Conservation (phyloP, 345 rosid species). For the Eucalyptus caleyi region DNA sequence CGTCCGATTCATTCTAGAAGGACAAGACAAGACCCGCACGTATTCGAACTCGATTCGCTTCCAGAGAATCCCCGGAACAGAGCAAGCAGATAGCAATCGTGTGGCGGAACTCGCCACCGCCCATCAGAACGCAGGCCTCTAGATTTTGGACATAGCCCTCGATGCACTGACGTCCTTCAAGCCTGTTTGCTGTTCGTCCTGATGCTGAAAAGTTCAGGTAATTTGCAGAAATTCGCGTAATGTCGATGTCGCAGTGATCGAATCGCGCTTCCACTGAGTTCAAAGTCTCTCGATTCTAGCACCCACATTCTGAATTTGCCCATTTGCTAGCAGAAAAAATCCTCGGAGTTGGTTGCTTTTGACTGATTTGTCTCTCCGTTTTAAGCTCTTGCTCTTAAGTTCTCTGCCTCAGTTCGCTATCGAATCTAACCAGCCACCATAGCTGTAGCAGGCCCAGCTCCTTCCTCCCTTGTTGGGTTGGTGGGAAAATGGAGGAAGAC, state of each 20-base stretch:
- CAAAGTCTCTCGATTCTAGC: background rate
- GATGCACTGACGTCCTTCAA: background rate
- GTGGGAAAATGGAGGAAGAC: background rate
- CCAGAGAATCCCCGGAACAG: background rate
- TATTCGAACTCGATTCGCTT: background rate
- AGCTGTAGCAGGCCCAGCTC: background rate
- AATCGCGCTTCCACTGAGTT: background rate
- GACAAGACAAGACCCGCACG: background rate
- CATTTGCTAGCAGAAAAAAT: background rate
- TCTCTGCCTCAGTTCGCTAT: background rate
- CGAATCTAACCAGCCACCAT: background rate
- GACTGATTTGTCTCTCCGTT: background rate
- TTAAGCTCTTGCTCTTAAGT: background rate
- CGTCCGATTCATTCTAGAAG: background rate
- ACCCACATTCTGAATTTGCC: background rate
- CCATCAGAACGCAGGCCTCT: background rate
- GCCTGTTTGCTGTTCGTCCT: background rate
- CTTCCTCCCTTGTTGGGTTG: background rate
- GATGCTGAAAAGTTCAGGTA: background rate
- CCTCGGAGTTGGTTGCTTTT: background rate
- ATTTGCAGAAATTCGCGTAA: background rate
- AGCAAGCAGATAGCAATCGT: background rate
- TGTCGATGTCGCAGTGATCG: background rate
- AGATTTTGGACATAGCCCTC: background rate
- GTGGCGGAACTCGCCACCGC: background rate